Conservation (phyloP, 768 basidiomycete species). For the Hydnum rufescens region DNA sequence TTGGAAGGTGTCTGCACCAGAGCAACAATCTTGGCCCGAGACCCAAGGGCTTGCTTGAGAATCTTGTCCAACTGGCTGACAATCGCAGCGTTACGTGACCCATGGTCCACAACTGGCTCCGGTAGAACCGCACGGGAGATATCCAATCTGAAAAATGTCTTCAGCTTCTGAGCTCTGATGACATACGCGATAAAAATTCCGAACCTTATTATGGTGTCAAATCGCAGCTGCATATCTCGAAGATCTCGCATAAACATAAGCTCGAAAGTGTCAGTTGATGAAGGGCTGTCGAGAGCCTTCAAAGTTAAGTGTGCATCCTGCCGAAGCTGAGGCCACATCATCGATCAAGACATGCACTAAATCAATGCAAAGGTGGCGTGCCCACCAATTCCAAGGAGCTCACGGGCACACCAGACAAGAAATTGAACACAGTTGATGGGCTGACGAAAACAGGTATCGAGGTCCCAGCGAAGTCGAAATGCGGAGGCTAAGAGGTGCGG, state of each 20-base stretch:
- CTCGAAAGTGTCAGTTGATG: conserved; percentile 39
- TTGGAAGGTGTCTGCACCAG: conserved; percentile 22
- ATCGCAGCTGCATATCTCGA: conserved; percentile 40
- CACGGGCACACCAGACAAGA: conserved; percentile 53
- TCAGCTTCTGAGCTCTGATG: conserved; percentile 21
- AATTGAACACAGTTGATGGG: conserved; percentile 52
- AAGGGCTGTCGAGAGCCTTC: conserved; percentile 31
- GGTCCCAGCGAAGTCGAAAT: too few relatives aligned
- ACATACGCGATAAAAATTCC: conserved; percentile 32
- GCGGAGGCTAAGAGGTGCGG: too few relatives aligned
- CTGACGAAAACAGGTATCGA: conserved; percentile 50
- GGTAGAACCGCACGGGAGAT: too few relatives aligned
- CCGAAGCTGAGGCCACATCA: conserved; percentile 30
- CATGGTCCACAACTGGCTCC: too few relatives aligned
- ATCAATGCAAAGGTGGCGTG: not conserved
- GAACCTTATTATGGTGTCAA: conserved; percentile 49
- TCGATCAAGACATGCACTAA: not conserved
- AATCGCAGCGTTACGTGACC: too few relatives aligned
- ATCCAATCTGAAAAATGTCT: conserved; percentile 33
- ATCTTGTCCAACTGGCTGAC: conserved; percentile 14
- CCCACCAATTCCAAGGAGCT: conserved; percentile 62
- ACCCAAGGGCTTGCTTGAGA: conserved; percentile 44
- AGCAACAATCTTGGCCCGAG: conserved; percentile 44
- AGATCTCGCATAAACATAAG: conserved; percentile 56
- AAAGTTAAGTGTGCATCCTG: conserved; percentile 62